A percentile compares a stretch with the other conserved stretches of the same genome.
These are phyloP conservation scores for Globisporangium irregulare DNA, from an alignment of 352 stramenopile species.

Conservation along the genomic window DNA sequence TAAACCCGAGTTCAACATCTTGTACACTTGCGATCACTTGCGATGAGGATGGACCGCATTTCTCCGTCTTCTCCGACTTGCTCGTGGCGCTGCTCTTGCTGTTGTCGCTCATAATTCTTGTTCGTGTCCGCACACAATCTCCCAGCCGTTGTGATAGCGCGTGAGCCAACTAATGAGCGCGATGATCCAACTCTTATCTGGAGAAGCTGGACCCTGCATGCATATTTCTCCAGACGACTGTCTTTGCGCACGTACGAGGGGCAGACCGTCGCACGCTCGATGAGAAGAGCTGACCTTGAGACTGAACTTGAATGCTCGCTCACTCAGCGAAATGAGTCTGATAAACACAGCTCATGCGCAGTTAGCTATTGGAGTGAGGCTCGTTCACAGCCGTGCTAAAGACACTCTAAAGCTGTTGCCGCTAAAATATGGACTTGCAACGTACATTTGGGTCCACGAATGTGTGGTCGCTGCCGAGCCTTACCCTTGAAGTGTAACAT, in stretches of 20 bases:
- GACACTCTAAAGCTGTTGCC: neutral
- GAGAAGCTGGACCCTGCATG: neutral
- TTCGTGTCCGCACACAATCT: neutral
- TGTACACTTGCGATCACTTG: constrained; percentile 34
- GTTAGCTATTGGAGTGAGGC: neutral
- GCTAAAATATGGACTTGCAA: neutral
- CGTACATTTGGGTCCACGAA: neutral
- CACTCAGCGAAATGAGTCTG: neutral
- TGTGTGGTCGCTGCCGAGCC: neutral
- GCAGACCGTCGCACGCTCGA: neutral
- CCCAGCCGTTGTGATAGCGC: neutral
- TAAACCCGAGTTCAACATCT: constrained; percentile 48
- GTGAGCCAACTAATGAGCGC: neutral
- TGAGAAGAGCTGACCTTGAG: neutral
- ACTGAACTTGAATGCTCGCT: neutral
- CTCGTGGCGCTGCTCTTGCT: constrained; percentile 5
- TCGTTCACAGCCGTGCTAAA: neutral
- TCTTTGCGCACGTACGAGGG: neutral
- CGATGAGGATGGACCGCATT: neutral
- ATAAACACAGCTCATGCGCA: neutral
- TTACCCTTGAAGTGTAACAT: neutral
- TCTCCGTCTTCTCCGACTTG: neutral
- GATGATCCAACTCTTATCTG: neutral
- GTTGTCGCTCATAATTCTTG: neutral
- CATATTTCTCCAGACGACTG: neutral